phyloP scores from a whole-genome alignment of 768 basidiomycete genomes.

The Phanerochaete sordida region DNA sequence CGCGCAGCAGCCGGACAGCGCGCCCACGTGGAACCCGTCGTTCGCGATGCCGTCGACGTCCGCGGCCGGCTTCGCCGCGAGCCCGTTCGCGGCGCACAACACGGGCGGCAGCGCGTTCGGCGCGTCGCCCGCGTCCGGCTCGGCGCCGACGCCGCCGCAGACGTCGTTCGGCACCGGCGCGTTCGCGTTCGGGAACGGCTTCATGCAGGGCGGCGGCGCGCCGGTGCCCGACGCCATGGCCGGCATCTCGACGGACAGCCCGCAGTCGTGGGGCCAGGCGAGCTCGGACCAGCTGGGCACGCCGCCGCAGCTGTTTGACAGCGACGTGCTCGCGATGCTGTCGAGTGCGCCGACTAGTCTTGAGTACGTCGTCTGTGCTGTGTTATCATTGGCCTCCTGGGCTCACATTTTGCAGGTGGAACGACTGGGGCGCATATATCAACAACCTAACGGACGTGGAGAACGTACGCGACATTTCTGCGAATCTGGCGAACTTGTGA shows the following conservation, averaged over 20 bases:
- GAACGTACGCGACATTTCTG: not conserved
- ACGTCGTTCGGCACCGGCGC: not conserved
- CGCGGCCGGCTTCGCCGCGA: not conserved
- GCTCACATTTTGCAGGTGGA: not conserved
- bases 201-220: not conserved
- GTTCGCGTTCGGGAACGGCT: not conserved
- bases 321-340: not conserved
- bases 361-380: not conserved
- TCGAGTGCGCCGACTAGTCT: not conserved
- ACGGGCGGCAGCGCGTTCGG: not conserved
- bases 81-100: not conserved
- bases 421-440: constrained; percentile 2
- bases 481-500: not conserved
- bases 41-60: not conserved
- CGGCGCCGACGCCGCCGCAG: not conserved
- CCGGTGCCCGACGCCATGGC: not conserved
- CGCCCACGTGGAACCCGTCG: not conserved
- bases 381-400: not conserved
- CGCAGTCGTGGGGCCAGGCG: not conserved
- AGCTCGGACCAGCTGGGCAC: not conserved
- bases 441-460: constrained; percentile 1
- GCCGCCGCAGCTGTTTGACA: not conserved
- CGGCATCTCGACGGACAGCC: not conserved
- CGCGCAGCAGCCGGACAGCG: not conserved
- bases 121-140: not conserved